Base-by-base conservation (phyloP, 805 yeast genomes). In the Hanseniaspora occidentalis region DNA sequence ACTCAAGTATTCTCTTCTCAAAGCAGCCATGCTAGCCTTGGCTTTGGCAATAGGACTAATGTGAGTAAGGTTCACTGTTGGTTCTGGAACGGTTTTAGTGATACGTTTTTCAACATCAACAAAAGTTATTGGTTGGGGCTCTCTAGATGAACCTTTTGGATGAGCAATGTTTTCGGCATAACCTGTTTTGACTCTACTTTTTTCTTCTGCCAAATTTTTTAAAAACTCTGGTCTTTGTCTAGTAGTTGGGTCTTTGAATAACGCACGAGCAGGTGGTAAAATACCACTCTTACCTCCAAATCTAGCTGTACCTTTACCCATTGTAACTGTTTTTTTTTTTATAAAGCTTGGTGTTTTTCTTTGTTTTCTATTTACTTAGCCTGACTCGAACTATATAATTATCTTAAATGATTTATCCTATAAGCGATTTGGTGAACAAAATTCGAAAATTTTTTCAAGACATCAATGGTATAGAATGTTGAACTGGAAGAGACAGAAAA, bases 231-330 rank as follows among this genome's bases (percentile, higher is more conserved):
- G 43, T 54, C 45, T 44, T 23, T 75, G 78, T 47, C 71, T 69
- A 37, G 69, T 66, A 1, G 68, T 61, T 4, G 86, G 84, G 41
- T 73, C 72, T 51, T 77, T 82, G 62, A 88, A 75, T 23, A 84
- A 76, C 31, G 78, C 74, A 51, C 95, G 77, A 8, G 84, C 77
- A 41, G 64, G 67, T 37, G 96, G 96, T 47, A 88, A 68, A 38
- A 84, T 67, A 56, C 96, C 96, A 37, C 89, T 79, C 60, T 81
- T 80, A 45, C 65, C 64, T 3, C 73, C 75, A 42, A 61, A 62
- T 47, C 64, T 69, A 4, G 67, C 65, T 23, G 63, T 57, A 34
- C 68, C 66, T 50, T 67, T 70, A 44, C 70, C 72, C 76, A 71
- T 71, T 33, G 36, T 44, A 19, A 10, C 13, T 35, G 10, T 26